Base-by-base conservation (phyloP, 2,329 filamentous ascomycete species). In the Nemania serpens region DNA sequence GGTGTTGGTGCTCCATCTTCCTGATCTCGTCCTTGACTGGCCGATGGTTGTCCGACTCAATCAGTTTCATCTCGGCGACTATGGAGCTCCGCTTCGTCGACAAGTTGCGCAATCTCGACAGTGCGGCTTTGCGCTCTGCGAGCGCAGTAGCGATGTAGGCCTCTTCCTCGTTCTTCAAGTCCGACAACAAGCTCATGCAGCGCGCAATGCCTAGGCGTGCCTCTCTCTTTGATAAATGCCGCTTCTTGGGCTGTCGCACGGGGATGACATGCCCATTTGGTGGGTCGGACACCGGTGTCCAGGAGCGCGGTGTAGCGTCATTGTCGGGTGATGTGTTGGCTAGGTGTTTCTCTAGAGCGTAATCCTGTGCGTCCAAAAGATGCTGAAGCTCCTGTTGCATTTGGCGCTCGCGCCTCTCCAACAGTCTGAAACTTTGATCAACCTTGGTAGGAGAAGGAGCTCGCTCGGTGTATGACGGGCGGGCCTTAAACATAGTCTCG, bases 161-260 rank as follows among this genome's bases (percentile, higher is more conserved):
- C n/a, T 87, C 79, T 75, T 93, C 89, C 59, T 92, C 88, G 3
- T 79, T 78, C 71, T 91, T 91, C 25, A 93, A 76, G 9, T 82
- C 81, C 0, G 84, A 85, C 5, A 93, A 76, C 55, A 87, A 84
- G 2, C 81, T 77, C 73, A 93, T 89, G 50, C 84, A 82, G 51
- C 80, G 81, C 15, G 84, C 81, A 7, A 94, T 82, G 0, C 87
- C 88, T 29, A 81, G 80, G n/a, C 91, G 82, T 1, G 89, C 88
- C 17, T 82, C 81, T 29, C 81, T 80, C 13, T 93, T 78, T 0
- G 87, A 83, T 9, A 84, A 72, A 37, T 81, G 84, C 57, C 80
- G 81, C 45, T 76, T 75, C 33, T 77, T 78, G 0, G 86, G 86
- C 64, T 88, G 86, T 29, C 82, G 82, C 39, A 87, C 82, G 1